Conservation (phyloP, 257 asterid genomes). For the Capsicum chinense region DNA sequence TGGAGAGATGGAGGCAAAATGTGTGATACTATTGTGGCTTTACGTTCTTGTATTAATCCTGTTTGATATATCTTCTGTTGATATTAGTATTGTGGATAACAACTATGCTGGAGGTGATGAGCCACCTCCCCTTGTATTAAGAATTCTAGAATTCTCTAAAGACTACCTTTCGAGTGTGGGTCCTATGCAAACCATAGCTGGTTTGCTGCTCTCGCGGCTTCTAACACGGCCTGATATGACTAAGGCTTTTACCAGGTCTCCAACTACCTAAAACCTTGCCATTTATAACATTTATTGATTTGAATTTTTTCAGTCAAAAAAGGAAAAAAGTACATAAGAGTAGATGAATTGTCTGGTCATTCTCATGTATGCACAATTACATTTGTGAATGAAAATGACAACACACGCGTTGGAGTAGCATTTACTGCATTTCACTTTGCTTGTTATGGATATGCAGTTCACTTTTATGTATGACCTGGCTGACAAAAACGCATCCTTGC, state of each 20-base stretch:
- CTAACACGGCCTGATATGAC: conserved; percentile 94
- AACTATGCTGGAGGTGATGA: conserved; percentile 47
- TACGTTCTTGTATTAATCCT: conserved; percentile 93
- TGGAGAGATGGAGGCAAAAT: conserved; percentile 96
- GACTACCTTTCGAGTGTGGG: conserved; percentile 88
- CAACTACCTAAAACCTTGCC: not conserved
- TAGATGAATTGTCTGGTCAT: conserved; percentile 3
- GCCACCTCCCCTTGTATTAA: conserved; percentile 80
- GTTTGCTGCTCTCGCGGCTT: conserved; percentile 85
- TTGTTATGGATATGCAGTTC: not conserved
- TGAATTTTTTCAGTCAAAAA: not conserved
- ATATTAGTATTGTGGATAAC: conserved; percentile 65
- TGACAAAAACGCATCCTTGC: not conserved
- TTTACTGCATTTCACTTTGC: conserved; percentile 15
- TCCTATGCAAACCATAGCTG: conserved; percentile 91
- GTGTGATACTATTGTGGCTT: conserved; percentile 87
- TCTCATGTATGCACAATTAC: conserved; percentile 3
- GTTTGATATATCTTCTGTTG: conserved; percentile 88
- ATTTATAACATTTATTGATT: conserved; percentile 10
- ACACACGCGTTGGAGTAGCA: not conserved
- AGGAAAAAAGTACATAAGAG: not conserved
- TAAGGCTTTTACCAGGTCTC: conserved; percentile 75
- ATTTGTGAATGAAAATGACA: not conserved
- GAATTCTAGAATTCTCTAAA: conserved; percentile 71
- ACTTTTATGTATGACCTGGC: not conserved